These are phyloP conservation scores for Mortierella sp. DNA, from an alignment of 371 early-diverging fungal genomes.

Conservation along the genomic window DNA sequence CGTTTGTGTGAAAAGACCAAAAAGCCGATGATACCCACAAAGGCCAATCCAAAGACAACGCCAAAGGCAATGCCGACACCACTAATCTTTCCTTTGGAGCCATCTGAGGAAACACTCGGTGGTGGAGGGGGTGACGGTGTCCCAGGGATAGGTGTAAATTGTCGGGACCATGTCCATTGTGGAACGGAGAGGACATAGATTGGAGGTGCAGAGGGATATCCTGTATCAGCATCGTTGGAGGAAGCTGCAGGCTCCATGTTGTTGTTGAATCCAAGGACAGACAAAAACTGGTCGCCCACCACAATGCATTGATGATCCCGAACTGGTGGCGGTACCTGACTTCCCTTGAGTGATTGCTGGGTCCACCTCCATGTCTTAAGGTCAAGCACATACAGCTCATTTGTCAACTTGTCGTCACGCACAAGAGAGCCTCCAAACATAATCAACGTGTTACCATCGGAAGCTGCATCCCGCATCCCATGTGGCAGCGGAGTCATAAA, in stretches of 20 bases:
- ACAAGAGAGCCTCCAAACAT: conserved; percentile 44
- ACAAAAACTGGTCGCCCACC: conserved; percentile 47
- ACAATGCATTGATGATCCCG: conserved; percentile 44
- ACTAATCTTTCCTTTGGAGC: conserved; percentile 24
- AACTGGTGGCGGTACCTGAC: conserved; percentile 20
- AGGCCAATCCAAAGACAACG: conserved; percentile 26
- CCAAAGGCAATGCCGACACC: conserved; percentile 33
- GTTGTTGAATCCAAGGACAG: conserved; percentile 37
- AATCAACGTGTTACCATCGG: conserved; percentile 34
- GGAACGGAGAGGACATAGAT: conserved; percentile 39
- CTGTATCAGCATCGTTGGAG: background rate
- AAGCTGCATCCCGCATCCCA: conserved; percentile 10
- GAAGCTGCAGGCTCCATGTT: conserved; percentile 32
- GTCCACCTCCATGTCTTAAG: conserved; percentile 37
- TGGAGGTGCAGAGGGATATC: conserved; percentile 17
- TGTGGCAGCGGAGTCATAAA: background rate
- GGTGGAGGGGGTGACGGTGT: conserved; percentile 29
- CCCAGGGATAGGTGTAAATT: conserved; percentile 22
- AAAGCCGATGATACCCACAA: conserved; percentile 30
- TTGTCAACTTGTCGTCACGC: conserved; percentile 17
- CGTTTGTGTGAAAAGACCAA: conserved; percentile 26
- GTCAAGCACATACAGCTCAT: conserved; percentile 28
- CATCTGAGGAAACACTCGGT: conserved; percentile 28
- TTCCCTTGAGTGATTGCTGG: conserved; percentile 3
- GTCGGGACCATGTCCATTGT: conserved; percentile 25